phyloP scores from a whole-genome alignment of 2,329 filamentous ascomycete genomes.

The Exophiala phaeomuriformis region DNA sequence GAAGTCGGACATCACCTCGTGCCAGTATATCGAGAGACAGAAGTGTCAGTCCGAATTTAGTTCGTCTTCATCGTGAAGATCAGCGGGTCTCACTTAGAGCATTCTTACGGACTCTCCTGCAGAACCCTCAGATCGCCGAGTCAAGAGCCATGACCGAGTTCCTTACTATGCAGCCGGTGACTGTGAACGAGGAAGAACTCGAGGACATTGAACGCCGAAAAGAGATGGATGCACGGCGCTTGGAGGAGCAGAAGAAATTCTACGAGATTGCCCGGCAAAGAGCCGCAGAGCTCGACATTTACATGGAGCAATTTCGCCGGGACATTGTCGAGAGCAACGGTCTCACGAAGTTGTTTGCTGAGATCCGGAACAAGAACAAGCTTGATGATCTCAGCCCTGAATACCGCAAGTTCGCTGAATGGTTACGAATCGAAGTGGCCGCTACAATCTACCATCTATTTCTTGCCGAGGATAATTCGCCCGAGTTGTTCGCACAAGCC shows the following conservation, averaged over 20 bases:
- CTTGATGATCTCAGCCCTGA: conserved; percentile 86
- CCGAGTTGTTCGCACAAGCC: conserved; percentile 87
- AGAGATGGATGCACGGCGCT: conserved; percentile 73
- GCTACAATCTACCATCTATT: conserved; percentile 96
- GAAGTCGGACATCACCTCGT: conserved; percentile 21
- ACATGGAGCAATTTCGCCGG: conserved; percentile 78
- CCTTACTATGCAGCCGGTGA: conserved; percentile 63
- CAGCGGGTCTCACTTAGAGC: conserved; percentile 87
- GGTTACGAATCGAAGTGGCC: conserved; percentile 93
- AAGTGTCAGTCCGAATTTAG: conserved; percentile 36
- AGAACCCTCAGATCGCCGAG: conserved; percentile 74
- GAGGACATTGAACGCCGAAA: conserved; percentile 74
- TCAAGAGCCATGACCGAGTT: conserved; percentile 83
- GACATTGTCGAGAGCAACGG: conserved; percentile 69
- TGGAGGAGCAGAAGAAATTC: conserved; percentile 88
- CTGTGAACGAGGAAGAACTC: conserved; percentile 71
- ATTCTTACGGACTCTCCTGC: conserved; percentile 76
- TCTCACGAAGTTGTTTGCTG: conserved; percentile 82
- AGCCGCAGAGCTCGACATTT: conserved; percentile 87
- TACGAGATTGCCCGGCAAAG: conserved; percentile 90
- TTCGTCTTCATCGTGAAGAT: conserved; percentile 72
- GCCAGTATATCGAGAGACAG: conserved; percentile 18
- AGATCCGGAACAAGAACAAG: conserved; percentile 82
- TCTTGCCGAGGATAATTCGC: conserved; percentile 94
- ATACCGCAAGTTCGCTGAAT: conserved; percentile 97